These are phyloP conservation scores for Cladosporium colombiae DNA, from an alignment of 2,329 filamentous ascomycete species.

Conservation along the genomic window DNA sequence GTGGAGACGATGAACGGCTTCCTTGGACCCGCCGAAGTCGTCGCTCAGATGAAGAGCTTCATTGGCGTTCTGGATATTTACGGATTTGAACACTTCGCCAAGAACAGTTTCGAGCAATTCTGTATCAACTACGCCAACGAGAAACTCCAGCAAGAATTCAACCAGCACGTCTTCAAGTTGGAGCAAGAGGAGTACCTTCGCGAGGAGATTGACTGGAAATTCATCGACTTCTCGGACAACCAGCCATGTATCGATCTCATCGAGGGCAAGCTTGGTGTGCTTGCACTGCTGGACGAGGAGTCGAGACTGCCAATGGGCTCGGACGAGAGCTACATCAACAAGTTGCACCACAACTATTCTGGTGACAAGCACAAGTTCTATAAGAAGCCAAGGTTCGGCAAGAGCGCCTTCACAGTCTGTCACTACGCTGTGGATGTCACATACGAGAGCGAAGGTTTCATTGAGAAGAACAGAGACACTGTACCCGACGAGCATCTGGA, in stretches of 20 bases:
- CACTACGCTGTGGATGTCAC: slow-evolving; percentile 98
- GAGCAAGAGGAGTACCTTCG: slow-evolving; percentile 97
- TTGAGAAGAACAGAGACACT: slow-evolving; percentile 98
- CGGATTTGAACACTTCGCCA: slow-evolving; percentile 98
- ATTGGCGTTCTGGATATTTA: slow-evolving; percentile 99
- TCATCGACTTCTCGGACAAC: slow-evolving; percentile 99
- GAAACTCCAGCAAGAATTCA: slow-evolving; percentile 98
- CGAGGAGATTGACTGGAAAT: slow-evolving; percentile 98
- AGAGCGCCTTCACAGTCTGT: slow-evolving; percentile 95
- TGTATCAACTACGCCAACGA: slow-evolving; percentile 99
- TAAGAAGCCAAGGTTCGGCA: slow-evolving; percentile 97
- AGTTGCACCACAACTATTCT: slow-evolving; percentile 91
- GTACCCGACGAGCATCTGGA: slow-evolving; percentile 98
- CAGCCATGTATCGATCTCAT: slow-evolving; percentile 99
- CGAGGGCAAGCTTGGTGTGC: slow-evolving; percentile 90
- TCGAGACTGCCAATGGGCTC: slow-evolving; percentile 95
- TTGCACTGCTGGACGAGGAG: slow-evolving; percentile 93
- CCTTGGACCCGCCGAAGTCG: slow-evolving; percentile 82
- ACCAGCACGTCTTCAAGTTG: slow-evolving; percentile 97
- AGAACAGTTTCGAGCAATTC: slow-evolving; percentile 99
- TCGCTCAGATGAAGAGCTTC: slow-evolving; percentile 81
- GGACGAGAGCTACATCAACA: slow-evolving; percentile 94
- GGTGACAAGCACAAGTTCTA: slow-evolving; percentile 93
- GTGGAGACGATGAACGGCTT: slow-evolving; percentile 95
- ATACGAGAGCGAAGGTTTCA: slow-evolving; percentile 98